Percentiles rank a stretch among this genome's conserved stretches.
These are phyloP conservation scores for Aspergillus floridensis DNA, from an alignment of 2,329 filamentous ascomycete species.

Conservation along the genomic window DNA sequence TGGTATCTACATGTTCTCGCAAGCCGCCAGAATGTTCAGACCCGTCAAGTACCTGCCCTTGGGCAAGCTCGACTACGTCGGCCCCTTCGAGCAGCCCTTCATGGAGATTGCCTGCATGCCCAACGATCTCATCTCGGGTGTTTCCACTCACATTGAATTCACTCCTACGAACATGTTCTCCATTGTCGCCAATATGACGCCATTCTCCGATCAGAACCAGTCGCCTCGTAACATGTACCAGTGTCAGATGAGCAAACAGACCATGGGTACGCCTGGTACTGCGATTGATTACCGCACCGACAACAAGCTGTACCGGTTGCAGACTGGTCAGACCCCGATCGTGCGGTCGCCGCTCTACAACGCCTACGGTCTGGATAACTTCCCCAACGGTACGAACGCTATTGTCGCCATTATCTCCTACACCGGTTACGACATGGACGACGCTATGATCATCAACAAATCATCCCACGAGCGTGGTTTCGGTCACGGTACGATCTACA, in stretches of 20 bases:
- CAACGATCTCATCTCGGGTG: conserved; percentile 78
- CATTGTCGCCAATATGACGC: conserved; percentile 97
- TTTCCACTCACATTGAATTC: conserved; percentile 90
- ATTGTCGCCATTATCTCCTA: conserved; percentile 98
- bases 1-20: conserved; percentile 88
- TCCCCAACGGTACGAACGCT: conserved; percentile 92
- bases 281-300: conserved; percentile 84
- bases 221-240: conserved; percentile 99
- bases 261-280: conserved; percentile 93
- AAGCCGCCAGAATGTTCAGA: conserved; percentile 80
- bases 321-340: conserved; percentile 93
- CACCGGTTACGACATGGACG: conserved; percentile 99
- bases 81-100: conserved; percentile 93
- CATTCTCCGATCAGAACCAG: conserved; percentile 98
- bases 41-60: conserved; percentile 90
- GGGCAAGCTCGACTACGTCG: conserved; percentile 81
- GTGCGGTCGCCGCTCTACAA: conserved; percentile 92
- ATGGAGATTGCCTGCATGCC: conserved; percentile 97
- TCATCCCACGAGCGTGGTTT: conserved; percentile 94
- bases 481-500: conserved; percentile 94
- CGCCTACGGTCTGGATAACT: conserved; percentile 95
- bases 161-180: conserved; percentile 95
- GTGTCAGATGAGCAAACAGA: conserved; percentile 99
- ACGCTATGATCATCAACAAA: conserved; percentile 99
- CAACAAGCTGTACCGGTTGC: conserved; percentile 93